Conservation (phyloP, 495 filamentous ascomycete species). For the Baudoinia panamericana region DNA sequence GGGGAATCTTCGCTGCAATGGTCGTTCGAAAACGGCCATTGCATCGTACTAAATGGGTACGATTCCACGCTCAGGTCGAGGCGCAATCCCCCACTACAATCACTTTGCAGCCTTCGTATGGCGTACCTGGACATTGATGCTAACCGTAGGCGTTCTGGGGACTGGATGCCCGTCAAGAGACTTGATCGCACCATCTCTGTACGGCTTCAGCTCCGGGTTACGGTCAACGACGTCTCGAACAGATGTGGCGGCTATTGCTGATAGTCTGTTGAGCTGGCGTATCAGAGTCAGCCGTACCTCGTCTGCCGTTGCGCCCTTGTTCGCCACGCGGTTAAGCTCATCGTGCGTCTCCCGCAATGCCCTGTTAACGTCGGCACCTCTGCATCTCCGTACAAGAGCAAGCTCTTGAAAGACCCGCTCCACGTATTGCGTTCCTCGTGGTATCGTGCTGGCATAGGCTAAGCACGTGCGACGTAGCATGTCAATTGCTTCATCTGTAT, state of each 20-base stretch:
- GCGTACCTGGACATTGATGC: slow-evolving; percentile 8
- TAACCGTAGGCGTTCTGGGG: slow-evolving; percentile 4
- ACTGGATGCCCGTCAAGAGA: slow-evolving; percentile 2
- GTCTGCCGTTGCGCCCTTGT: slow-evolving; percentile 3
- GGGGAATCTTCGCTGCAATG: no score
- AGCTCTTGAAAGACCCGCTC: slow-evolving; percentile 16
- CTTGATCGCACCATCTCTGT: slow-evolving; percentile 7
- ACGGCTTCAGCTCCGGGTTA: slow-evolving; percentile 10
- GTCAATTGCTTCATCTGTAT: slow-evolving; percentile 15
- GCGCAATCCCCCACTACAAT: no score
- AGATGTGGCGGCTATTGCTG: slow-evolving; percentile 3
- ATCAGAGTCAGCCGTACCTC: slow-evolving; percentile 8
- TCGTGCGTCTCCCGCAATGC: slow-evolving; percentile 1
- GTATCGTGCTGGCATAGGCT: slow-evolving; percentile 9
- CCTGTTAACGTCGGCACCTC: slow-evolving; percentile 11
- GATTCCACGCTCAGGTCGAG: no score
- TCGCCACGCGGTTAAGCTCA: slow-evolving; percentile 3
- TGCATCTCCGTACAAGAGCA: slow-evolving; percentile 1
- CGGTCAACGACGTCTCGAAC: slow-evolving; percentile 10
- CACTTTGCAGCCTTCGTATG: slow-evolving; percentile 8
- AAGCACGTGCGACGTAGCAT: slow-evolving; percentile 10
- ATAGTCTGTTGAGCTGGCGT: slow-evolving; percentile 5
- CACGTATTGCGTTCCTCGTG: slow-evolving; percentile 7
- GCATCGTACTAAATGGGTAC: no score
- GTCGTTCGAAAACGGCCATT: no score